phyloP scores from a whole-genome alignment of 1,284 basidiomycete genomes.

The Gastroboletus turbinatus region DNA sequence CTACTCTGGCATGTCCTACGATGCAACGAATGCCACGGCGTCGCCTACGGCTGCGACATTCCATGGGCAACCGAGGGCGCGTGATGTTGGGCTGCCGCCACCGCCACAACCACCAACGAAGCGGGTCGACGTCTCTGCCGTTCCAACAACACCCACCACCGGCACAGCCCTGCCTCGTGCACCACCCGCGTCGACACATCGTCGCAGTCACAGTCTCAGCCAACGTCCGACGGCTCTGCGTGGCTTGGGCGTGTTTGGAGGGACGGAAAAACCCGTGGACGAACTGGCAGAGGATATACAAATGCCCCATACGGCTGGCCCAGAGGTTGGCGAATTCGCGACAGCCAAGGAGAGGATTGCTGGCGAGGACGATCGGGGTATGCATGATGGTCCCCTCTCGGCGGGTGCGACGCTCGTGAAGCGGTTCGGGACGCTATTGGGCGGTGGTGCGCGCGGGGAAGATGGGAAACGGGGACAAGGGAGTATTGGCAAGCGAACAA shows the following conservation, averaged over 20 bases:
- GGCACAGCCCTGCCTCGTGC: conserved; percentile 50
- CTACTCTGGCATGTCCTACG: conserved; percentile 77
- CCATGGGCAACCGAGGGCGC: conserved; percentile 57
- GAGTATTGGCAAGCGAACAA: conserved; percentile 46
- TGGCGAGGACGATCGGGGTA: conserved; percentile 29
- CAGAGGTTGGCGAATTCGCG: conserved; percentile 53
- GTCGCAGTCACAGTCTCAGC: conserved; percentile 74
- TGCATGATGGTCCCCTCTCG: conserved; percentile 41
- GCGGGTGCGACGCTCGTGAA: conserved; percentile 69
- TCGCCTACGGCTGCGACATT: conserved; percentile 55
- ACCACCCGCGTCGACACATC: conserved; percentile 66
- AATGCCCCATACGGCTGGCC: conserved; percentile 55
- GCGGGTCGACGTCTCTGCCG: conserved; percentile 38
- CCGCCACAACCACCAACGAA: conserved; percentile 18
- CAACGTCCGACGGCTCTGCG: conserved; percentile 57
- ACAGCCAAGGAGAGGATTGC: conserved; percentile 36
- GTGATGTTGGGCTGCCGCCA: conserved; percentile 44
- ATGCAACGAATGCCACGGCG: conserved; percentile 48
- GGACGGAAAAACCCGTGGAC: conserved; percentile 38
- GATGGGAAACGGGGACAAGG: conserved; percentile 41
- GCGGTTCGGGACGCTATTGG: conserved; percentile 69
- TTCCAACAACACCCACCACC: conserved; percentile 36
- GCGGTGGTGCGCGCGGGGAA: conserved; percentile 43
- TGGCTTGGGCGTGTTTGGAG: conserved; percentile 50
- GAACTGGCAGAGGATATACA: conserved; percentile 42